Evolutionary conservation across 2,329 filamentous ascomycete species (phyloP).

Genomic region (Apiospora koreana): DNA sequence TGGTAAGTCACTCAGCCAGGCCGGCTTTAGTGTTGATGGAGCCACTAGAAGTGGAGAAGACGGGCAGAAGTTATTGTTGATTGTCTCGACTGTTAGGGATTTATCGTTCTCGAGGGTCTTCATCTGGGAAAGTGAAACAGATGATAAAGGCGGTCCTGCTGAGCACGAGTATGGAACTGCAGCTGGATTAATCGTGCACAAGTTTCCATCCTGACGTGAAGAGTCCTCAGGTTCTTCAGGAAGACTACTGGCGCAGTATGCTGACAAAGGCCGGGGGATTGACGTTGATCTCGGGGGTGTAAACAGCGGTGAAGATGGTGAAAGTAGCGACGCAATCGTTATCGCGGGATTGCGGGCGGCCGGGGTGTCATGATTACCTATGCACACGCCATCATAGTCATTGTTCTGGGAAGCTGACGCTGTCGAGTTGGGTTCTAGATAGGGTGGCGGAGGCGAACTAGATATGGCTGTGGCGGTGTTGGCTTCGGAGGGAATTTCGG

Average conservation of each 20-base stretch:
- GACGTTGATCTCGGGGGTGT: background rate
- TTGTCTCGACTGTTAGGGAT: too few relatives aligned
- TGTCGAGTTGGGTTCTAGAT: background rate
- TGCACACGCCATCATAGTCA: background rate
- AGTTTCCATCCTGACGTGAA: background rate
- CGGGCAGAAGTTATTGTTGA: background rate
- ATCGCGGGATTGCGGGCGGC: background rate
- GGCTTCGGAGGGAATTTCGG: background rate
- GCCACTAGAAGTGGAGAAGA: background rate
- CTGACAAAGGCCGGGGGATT: background rate
- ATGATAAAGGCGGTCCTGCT: background rate
- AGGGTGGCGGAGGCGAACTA: background rate
- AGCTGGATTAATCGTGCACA: background rate
- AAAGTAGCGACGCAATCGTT: background rate
- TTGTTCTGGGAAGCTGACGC: background rate
- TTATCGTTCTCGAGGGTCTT: too few relatives aligned
- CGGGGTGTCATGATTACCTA: background rate
- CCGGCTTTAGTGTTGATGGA: background rate
- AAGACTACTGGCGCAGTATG: background rate
- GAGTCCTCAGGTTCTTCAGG: background rate
- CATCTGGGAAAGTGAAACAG: background rate
- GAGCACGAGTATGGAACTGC: background rate
- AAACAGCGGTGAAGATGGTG: background rate
- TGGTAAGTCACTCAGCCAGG: background rate
- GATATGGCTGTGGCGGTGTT: background rate